These are phyloP conservation scores for Solanum peruvianum DNA, from an alignment of 257 asterid genomes.

Conservation along the genomic window DNA sequence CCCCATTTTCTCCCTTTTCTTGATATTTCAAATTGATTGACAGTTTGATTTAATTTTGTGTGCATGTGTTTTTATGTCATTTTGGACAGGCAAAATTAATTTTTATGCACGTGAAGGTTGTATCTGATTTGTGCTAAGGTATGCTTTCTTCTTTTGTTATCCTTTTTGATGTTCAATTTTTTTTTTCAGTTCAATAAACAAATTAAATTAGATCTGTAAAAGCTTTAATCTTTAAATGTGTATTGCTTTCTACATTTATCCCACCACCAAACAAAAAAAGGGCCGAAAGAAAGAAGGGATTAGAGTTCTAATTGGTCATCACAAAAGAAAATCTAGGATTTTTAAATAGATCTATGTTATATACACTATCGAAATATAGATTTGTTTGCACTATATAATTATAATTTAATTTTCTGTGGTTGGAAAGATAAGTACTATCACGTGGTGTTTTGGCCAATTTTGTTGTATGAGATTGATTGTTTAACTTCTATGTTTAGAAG, in stretches of 20 bases:
- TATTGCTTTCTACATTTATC: not conserved
- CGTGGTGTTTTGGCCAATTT: too few species aligned
- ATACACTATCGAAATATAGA: not conserved
- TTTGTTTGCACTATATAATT: not conserved
- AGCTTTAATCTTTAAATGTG: not conserved
- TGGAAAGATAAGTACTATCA: too few species aligned
- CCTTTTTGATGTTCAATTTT: not conserved
- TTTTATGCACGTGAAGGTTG: not conserved
- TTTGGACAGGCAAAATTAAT: not conserved
- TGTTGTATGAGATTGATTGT: too few species aligned
- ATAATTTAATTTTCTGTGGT: not conserved
- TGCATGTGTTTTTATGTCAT: not conserved
- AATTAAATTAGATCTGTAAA: not conserved
- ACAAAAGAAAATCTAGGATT: not conserved
- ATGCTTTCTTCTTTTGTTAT: not conserved
- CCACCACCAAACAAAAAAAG: not conserved
- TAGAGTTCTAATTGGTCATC: not conserved
- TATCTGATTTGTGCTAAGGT: not conserved
- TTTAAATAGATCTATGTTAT: not conserved
- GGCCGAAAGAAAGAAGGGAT: not conserved
- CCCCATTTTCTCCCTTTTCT: too few species aligned
- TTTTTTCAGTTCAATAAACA: not conserved
- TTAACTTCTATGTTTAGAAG: too few species aligned
- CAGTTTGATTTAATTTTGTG: not conserved
- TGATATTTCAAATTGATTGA: not conserved